phyloP scores from a whole-genome alignment of 2,329 filamentous ascomycete species.

The Aspergillus ruber region DNA sequence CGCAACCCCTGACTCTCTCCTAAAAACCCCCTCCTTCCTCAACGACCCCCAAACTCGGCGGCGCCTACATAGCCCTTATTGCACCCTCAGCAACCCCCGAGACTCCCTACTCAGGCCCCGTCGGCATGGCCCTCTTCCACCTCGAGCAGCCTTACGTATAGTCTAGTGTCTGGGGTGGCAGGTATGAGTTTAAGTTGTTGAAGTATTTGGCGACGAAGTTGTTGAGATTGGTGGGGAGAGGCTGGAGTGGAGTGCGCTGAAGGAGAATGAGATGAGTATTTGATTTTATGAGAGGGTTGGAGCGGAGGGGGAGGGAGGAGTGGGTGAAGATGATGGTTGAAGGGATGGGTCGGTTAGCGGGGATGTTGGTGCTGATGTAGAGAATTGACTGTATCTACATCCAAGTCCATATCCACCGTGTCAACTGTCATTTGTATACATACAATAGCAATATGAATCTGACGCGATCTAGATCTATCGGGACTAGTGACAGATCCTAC shows the following conservation, averaged over 20 bases:
- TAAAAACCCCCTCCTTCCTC: conserved; percentile 72
- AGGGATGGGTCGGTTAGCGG: conserved; percentile 40
- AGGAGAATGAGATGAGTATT: conserved; percentile 88
- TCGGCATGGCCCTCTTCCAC: conserved; percentile 84
- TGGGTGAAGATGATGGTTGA: conserved; percentile 47
- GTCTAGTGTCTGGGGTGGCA: conserved; percentile 61
- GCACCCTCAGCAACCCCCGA: conserved; percentile 44
- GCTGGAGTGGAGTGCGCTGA: conserved; percentile 85
- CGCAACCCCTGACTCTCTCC: conserved; percentile 69
- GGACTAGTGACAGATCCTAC: background rate
- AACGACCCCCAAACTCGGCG: conserved; percentile 46
- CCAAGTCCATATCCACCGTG: background rate
- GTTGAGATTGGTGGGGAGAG: conserved; percentile 64
- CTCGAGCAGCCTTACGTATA: conserved; percentile 89
- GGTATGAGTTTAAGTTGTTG: conserved; percentile 73
- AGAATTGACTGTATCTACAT: background rate
- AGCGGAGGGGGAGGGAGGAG: conserved; percentile 40
- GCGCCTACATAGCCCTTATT: conserved; percentile 70
- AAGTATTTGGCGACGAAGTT: conserved; percentile 73
- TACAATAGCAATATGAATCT: background rate
- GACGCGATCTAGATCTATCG: background rate
- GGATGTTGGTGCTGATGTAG: conserved; percentile 1
- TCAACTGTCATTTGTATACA: conserved; percentile 1
- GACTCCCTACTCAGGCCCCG: conserved; percentile 37
- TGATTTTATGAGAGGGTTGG: conserved; percentile 63